Evolutionary conservation across 2,329 filamentous ascomycete species (phyloP), one percentile per base, ranked within the genome.

Genomic region (Xylaria sp.): DNA sequence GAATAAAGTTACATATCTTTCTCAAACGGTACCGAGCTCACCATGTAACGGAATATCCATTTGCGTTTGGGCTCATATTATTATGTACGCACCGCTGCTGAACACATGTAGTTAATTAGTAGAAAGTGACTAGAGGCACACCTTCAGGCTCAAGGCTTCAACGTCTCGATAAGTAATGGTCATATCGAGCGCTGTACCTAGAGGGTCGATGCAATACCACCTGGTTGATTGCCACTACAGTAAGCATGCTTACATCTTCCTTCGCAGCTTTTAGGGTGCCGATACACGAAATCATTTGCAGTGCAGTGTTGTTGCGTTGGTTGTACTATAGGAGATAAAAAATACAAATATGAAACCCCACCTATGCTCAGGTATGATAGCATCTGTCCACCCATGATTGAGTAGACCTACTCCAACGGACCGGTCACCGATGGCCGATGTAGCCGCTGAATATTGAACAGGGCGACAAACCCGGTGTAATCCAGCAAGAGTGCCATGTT

Each of bases 341-440:
- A 63, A 67, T 23, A 25, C 59, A 67, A 67, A 63, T 63, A 63
- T 46, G 25, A 58, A 60, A 15, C 33, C 58, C 41, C 41, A 12
- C 52, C 23, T 39, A n/a, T 48, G 41, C 33, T 12, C 15, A 6
- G 28, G 23, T 54, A 23, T 33, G 52, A 67, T 57, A 63, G 64
- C 54, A 55, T 15, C 20, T 13, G 18, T 39, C 25, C 25, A 64
- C 25, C 13, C 43, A 18, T 41, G 13, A 13, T 31, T 25, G 36
- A 39, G 25, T 59, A 54, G 25, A 7, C 9, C 23, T 12, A 48
- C 56, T 46, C 54, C 58, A 69, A 54, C 55, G 13, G 43, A 39
- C 31, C 39, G 41, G 23, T 54, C 46, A 15, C 51, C 51, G 18
- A 54, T 39, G 13, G 48, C 41, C 60, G 41, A 23, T 43, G 31